These are phyloP conservation scores for Eucalyptus curtisii DNA, from an alignment of 345 rosid species.

Conservation along the genomic window DNA sequence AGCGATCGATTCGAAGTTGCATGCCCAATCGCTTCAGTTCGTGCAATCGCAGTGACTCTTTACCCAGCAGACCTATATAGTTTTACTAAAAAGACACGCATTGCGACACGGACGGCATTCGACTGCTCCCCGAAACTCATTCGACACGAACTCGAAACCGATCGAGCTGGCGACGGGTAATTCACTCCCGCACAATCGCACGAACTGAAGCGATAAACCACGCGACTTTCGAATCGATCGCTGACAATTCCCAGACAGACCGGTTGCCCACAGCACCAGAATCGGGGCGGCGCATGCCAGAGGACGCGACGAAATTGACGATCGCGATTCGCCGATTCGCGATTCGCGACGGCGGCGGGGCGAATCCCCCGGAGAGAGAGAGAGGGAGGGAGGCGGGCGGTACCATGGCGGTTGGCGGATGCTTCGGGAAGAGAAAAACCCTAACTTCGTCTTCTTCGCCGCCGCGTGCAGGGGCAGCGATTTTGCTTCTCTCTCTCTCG, in stretches of 20 bases:
- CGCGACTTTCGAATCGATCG: not conserved
- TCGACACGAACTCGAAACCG: not conserved
- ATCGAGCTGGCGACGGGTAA: not conserved
- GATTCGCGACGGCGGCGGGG: not conserved
- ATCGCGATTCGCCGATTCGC: not conserved
- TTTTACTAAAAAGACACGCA: no score
- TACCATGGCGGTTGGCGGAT: not conserved
- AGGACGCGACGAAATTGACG: not conserved
- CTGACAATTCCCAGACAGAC: not conserved
- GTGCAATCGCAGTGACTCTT: no score
- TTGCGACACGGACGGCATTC: no score
- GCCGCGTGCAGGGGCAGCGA: not conserved
- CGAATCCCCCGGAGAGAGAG: not conserved
- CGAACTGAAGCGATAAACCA: not conserved
- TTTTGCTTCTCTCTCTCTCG: not conserved
- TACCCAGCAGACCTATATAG: no score
- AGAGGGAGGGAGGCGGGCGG: not conserved
- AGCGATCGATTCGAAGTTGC: no score
- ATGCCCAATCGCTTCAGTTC: no score
- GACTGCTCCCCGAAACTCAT: accelerated
- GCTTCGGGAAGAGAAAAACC: not conserved
- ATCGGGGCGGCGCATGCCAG: not conserved
- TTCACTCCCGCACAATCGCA: not conserved
- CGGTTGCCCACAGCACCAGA: not conserved
- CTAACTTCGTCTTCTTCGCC: not conserved